phyloP scores from a whole-genome alignment of 306 rosid species.

The Rosa persica region DNA sequence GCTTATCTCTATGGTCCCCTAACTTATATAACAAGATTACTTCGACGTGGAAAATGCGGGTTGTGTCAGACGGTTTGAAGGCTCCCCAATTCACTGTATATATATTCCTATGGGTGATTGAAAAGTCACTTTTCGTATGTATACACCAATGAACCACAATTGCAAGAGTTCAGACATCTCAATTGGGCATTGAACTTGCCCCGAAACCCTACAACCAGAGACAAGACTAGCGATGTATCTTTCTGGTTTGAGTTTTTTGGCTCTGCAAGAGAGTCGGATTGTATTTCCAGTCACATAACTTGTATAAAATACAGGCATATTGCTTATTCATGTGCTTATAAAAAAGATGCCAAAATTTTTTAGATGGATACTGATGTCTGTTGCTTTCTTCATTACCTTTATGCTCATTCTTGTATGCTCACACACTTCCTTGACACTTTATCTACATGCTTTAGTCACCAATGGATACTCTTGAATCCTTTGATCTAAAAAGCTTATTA shows the following conservation, averaged over 20 bases:
- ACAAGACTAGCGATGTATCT: slow-evolving; percentile 15
- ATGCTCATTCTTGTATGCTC: slow-evolving; percentile 5
- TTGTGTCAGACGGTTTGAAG: not conserved
- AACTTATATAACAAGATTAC: slow-evolving; percentile 16
- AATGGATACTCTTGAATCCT: slow-evolving; percentile 8
- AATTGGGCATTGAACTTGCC: not conserved
- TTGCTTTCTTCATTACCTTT: slow-evolving; percentile 9
- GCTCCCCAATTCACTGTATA: not conserved
- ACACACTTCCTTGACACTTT: slow-evolving; percentile 1
- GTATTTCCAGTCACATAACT: not conserved
- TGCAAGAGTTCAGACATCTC: slow-evolving; percentile 12
- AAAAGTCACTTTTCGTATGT: slow-evolving; percentile 7
- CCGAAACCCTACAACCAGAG: slow-evolving; percentile 2
- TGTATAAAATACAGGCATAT: slow-evolving; percentile 9
- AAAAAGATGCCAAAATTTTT: not conserved
- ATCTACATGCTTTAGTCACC: not conserved
- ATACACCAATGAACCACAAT: slow-evolving; percentile 3
- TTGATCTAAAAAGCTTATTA: not conserved
- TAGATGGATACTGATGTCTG: slow-evolving; percentile 5
- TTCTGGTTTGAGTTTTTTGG: slow-evolving; percentile 15
- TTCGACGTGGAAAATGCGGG: slow-evolving; percentile 20
- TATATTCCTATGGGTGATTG: not conserved
- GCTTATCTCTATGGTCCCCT: slow-evolving; percentile 34
- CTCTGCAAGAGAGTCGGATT: slow-evolving; percentile 10
- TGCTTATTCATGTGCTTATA: not conserved